Base-by-base conservation (phyloP, 768 basidiomycete genomes). In the Rubroboletus satanas region DNA sequence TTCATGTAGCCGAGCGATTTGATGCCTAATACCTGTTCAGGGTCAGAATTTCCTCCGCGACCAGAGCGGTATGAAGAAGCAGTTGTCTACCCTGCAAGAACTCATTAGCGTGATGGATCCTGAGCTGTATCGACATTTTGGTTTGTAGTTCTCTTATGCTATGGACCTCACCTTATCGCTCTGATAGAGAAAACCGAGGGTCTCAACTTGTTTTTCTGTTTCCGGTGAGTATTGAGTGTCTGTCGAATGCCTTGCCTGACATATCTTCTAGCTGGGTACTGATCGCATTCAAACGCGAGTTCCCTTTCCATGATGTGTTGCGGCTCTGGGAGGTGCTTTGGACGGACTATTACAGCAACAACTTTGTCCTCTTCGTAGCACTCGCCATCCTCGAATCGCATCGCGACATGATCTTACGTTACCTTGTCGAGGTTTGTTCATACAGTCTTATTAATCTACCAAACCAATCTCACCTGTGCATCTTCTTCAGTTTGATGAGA, bases 31-130 rank as follows among this genome's bases (percentile, higher is more conserved):
- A 45, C 17, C 36, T 33, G 26, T 56, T 14, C 66, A 97, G 95
- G 91, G 94, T 74, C 83, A 86, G 65, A 98, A 99, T 70, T 99
- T 99, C 71, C 77, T 93, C 37, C 83, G 93, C 7, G 97, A 99
- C 66, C 97, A 99, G 68, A 92, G 89, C 56, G 97, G 97, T 4
- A 99, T 99, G 97, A 95, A 93, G 79, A 86, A 87, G 56, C 94
- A 98, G 65, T 72, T 99, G 26, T 81, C 84, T 28, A 90, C 89
- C 8, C 74, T 99, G 18, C 97, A 98, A 65, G 87, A 96, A 62
- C 73, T 99, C 14, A 89, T 98, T 38, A 81, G 83, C 35, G 80
- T 95, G 32, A 96, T 98, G 92, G 97, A 99, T 66, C 94, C 95
- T 1, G 92, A 98, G 65, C 73, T 99, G 21, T 97, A 95, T 69